Evolutionary conservation across 192 early-diverging fungal genomes (phyloP), one percentile per base, ranked within the genome.

Genomic region (Pilobolus umbonatus): DNA sequence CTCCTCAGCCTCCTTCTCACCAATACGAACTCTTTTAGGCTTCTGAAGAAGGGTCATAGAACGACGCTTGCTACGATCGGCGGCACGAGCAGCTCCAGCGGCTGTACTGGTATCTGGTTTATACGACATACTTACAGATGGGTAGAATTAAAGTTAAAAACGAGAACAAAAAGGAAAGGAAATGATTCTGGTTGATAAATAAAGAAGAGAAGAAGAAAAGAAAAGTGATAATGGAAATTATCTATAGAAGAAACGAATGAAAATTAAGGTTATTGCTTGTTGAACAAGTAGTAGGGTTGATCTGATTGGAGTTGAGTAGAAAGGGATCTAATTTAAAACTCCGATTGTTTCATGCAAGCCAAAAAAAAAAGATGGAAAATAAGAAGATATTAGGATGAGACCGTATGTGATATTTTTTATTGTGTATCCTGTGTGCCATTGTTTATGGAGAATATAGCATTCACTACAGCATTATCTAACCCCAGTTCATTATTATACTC

Each of bases 371-470:
- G 32, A 21, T 5, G 28, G 12, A 54, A 35, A 35, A 38, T 14
- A 35, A 5, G 31, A 24, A 14, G 24, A 42, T 56, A 21, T 52
- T 35, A 52, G 10, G 17, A 31, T 22, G 30, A 19, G 9, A 30
- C 24, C 24, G 14, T n/a, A 17, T 19, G 50, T 14, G 24, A 34
- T n/a, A n/a, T 4, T 52, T 32, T 35, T 50, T 39, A 21, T 40
- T 47, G 45, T 54, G 39, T 50, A 51, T 62, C 53, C 53, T 50
- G 45, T 34, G 40, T 43, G n/a, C 50, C 48, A 30, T 47, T 65
- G 21, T 51, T 65, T 32, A 64, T 64, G 17, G 67, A 69, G 32
- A 64, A 69, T 14, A 69, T 69, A 6, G 61, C 67, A 43, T 51
- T 59, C 1, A 62, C 67, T 14, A 69, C 62, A 19, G 56, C 67